Base-by-base conservation (phyloP, 371 early-diverging fungal genomes). In the Encephalitozoon intestinalis region DNA sequence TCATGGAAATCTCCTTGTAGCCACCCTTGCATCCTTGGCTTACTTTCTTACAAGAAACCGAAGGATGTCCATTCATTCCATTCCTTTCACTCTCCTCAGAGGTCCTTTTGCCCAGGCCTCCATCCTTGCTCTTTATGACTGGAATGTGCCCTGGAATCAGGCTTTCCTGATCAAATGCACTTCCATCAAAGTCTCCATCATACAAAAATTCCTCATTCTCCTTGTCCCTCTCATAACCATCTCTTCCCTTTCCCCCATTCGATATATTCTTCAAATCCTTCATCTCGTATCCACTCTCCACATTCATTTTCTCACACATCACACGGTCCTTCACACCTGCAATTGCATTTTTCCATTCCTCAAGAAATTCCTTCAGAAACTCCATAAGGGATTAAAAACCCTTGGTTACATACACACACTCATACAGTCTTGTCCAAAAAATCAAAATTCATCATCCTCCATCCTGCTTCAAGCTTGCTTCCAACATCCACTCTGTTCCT, bases 351-450 rank as follows among this genome's bases (percentile, higher is more conserved):
- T 7, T 58, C 58, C 58, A 58, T 34, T 58, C 58, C 12, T 58
- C 58, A 11, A 58, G 15, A 58, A 58, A 34, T 21, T 58, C 58
- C 58, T 9, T 30, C 58, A 58, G 58, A n/a, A 58, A 5, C 37
- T 58, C 58, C 58, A 58, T 58, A 37, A 58, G 58, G 58, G 58
- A 58, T 58, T 18, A 58, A 58, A 58, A 58, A 58, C 58, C 15
- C 37, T 18, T 30, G 12, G 34, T 58, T 58, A 58, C 58, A 58
- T 58, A 30, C 30, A 53, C 7, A 5, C 5, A 1, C 31, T 3
- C 18, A 46, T 43, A 4, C 21, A n/a, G 28, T 5, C 6, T 12
- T 37, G 21, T 11, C 58, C 30, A 58, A 15, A 12, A 58, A n/a
- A 25, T 73, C 73, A 63, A 64, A 73, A 12, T 64, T 18, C 34